Evolutionary conservation across 2,329 filamentous ascomycete genomes (phyloP), one percentile per base, ranked within the genome.

Genomic region (Colletotrichum tofieldiae): DNA sequence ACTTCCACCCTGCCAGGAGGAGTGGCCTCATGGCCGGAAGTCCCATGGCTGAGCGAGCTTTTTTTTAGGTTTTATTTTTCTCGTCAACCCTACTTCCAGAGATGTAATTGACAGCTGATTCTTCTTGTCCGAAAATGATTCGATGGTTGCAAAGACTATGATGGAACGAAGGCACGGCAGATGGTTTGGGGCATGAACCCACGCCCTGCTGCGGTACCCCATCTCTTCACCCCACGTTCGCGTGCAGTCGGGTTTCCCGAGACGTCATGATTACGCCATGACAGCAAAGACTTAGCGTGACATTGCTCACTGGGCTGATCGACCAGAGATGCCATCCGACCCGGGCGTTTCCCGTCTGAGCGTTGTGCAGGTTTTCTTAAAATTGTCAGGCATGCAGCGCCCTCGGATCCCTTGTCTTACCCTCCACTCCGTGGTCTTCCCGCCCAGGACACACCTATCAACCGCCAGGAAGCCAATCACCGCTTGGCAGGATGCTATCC

Each of bases 1-100:
- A 81, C 41, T 75, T 73, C 35, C 78, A 80, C 26, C 80, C 78
- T 9, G 77, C 80, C 3, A 82, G 76, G 6, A 82, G 68, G 32
- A 83, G 77, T 16, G 79, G 76, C 49, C 76, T 77, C 66, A 73
- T 67, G 29, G 67, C 51, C 16, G 69, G 69, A 41, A 68, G 59
- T 69, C 54, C 59, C 70, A 72, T 72, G 11, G 39, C 35, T n/a
- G 8, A 11, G 26, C 18, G 16, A 20, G 26, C 16, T 32, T 26
- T 45, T 26, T 45, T n/a, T 26, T 26, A 26, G 23, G 2, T 26
- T 26, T 26, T 26, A 26, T 45, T 26, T 45, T 18, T 29, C 29
- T 35, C 18, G 43, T 11, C 3, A n/a, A 12, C 32, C 18, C 26
- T 23, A 8, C 26, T 18, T 18, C n/a, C n/a, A 49, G 20, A 51